Percentiles rank a stretch among this genome's conserved stretches.
These are phyloP conservation scores for Globisporangium mamillatum DNA, from an alignment of 352 stramenopile genomes.

Conservation along the genomic window DNA sequence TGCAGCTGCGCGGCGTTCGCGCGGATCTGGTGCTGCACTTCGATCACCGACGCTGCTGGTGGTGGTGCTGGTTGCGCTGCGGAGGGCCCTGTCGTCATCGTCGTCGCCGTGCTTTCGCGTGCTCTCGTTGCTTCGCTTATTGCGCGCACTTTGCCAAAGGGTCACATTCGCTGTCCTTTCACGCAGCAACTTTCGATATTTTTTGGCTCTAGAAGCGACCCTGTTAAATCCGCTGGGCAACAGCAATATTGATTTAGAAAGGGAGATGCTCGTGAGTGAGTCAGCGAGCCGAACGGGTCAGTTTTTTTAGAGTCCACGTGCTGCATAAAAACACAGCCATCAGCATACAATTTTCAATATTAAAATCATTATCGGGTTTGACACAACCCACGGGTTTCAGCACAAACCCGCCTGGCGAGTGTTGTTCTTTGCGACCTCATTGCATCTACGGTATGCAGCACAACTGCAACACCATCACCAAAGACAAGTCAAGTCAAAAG, in stretches of 20 bases:
- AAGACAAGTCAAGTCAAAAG: not conserved
- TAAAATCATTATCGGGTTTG: not conserved
- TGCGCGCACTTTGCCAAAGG: not conserved
- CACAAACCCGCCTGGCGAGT: not conserved
- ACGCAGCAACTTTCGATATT: conserved; percentile 1
- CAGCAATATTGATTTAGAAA: not conserved
- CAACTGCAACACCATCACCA: conserved; percentile 4
- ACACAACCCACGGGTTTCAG: not conserved
- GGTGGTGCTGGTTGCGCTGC: not conserved
- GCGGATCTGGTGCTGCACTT: conserved; percentile 83
- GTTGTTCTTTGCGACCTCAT: not conserved
- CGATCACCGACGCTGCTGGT: conserved; percentile 30
- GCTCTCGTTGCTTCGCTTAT: not conserved
- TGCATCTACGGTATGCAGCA: conserved; percentile 1
- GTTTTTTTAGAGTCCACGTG: not conserved
- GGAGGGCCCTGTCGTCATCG: conserved; percentile 6
- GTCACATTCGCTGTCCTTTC: not conserved
- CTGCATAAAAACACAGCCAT: not conserved
- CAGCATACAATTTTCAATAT: not conserved
- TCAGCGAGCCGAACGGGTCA: not conserved
- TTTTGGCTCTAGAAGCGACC: not conserved
- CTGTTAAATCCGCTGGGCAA: not conserved
- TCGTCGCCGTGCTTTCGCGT: not conserved
- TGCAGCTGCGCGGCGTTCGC: conserved; percentile 73
- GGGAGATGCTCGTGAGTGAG: not conserved